phyloP scores from a whole-genome alignment of 768 basidiomycete species.

The Dioszegia crocea region DNA sequence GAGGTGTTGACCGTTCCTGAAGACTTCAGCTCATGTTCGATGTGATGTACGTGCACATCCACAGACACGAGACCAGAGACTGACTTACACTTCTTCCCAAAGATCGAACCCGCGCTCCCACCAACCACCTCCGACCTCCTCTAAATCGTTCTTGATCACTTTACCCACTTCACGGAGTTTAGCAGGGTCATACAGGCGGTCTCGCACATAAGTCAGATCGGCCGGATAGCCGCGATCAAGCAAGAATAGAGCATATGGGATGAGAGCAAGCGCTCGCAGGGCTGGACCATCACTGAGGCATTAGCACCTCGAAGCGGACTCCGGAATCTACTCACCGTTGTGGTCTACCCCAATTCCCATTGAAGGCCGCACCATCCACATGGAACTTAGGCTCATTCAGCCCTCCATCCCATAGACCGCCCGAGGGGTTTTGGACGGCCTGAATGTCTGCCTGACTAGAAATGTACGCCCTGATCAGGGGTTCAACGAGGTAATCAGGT shows the following conservation, averaged over 20 bases:
- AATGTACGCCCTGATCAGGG: constrained; percentile 39
- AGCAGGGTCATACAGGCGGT: constrained; percentile 34
- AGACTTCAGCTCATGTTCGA: not conserved
- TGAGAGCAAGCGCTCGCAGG: constrained; percentile 43
- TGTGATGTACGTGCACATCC: constrained; percentile 7
- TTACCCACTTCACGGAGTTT: constrained; percentile 20
- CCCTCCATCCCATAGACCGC: constrained; percentile 40
- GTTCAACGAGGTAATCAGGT: constrained; percentile 19
- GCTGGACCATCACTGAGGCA: constrained; percentile 47
- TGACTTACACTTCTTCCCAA: constrained; percentile 46
- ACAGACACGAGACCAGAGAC: not conserved
- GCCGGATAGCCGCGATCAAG: constrained; percentile 35
- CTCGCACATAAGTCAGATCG: constrained; percentile 35
- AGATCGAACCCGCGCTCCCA: constrained; percentile 44
- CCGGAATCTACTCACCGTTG: constrained; percentile 34
- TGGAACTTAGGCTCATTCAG: constrained; percentile 50
- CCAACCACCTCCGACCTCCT: constrained; percentile 47
- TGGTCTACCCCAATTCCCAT: constrained; percentile 48
- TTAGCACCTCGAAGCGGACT: not conserved
- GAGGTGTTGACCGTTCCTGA: constrained; percentile 42
- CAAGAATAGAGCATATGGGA: constrained; percentile 45
- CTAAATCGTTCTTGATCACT: constrained; percentile 50
- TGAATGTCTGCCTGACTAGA: constrained; percentile 38
- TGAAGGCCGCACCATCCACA: constrained; percentile 43
- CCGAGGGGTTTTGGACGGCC: constrained; percentile 37